Percentiles rank a stretch among this genome's conserved stretches.
Evolutionary conservation across 129 eudicot species (phyloP).

Genomic region (Silybum marianum): DNA sequence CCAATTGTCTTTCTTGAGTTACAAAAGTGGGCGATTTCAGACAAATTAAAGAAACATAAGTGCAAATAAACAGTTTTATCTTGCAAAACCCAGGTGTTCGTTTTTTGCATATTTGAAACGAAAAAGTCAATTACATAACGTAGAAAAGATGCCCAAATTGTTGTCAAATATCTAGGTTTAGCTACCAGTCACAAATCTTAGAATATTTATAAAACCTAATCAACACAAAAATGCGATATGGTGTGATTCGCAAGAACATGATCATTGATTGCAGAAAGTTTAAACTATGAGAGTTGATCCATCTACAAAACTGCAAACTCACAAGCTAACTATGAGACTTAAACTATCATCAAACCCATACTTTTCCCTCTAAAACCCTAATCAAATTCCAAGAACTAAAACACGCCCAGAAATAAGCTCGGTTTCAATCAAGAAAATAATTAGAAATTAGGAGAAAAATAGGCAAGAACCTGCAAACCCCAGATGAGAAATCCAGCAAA

Average conservation of each 20-base stretch:
- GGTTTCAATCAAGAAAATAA: background rate
- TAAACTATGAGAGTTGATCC: background rate
- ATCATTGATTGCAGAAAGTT: background rate
- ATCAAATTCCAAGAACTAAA: conserved; percentile 13
- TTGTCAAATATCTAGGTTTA: conserved; percentile 7
- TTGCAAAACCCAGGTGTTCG: background rate
- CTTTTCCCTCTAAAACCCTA: background rate
- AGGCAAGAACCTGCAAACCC: conserved; percentile 28
- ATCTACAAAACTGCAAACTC: conserved; percentile 20
- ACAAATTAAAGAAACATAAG: background rate
- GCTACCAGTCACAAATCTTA: conserved; percentile 16
- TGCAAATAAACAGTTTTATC: conserved; percentile 5
- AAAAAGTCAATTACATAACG: background rate
- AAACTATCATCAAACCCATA: conserved; percentile 1
- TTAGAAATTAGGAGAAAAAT: background rate
- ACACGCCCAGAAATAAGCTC: conserved; percentile 18
- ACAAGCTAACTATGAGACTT: background rate
- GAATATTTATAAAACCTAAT: background rate
- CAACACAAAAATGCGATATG: background rate
- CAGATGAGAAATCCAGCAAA: conserved; percentile 28
- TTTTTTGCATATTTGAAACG: background rate
- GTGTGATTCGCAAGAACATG: conserved; percentile 8
- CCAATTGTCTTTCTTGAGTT: background rate
- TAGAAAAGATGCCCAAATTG: conserved; percentile 18
- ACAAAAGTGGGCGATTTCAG: background rate